Percentiles rank a stretch among this genome's conserved stretches.
Evolutionary conservation across 2,329 filamentous ascomycete species (phyloP).

Genomic region (Scleromitrula shiraiana): DNA sequence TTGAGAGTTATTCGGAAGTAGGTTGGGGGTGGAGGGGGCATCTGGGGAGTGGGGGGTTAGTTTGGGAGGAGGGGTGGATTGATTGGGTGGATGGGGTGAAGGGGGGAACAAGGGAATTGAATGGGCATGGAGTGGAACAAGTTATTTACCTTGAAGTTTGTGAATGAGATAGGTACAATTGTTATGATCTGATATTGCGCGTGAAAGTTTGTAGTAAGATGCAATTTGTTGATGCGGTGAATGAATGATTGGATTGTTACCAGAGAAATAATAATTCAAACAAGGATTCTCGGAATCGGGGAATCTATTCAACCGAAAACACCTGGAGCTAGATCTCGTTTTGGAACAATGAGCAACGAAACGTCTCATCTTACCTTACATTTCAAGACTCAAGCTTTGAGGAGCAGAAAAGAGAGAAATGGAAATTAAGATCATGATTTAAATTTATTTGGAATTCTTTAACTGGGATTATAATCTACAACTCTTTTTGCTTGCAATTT

Average conservation of each 20-base stretch:
- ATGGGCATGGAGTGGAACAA: neutral
- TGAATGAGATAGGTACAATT: too few relatives aligned
- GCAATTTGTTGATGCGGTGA: too few relatives aligned
- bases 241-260: too few relatives aligned
- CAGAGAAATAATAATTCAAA: constrained; percentile 5
- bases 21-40: constrained; percentile 37
- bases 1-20: constrained; percentile 68
- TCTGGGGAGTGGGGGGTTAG: neutral
- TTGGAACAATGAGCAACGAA: neutral
- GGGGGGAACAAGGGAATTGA: neutral
- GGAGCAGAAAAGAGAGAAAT: too few relatives aligned
- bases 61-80: neutral
- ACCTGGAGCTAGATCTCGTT: constrained; percentile 5
- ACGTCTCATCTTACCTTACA: neutral
- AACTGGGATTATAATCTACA: neutral
- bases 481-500: too few relatives aligned
- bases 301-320: constrained; percentile 1
- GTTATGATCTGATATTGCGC: too few relatives aligned
- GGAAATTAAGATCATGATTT: neutral
- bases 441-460: neutral
- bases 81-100: neutral
- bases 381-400: too few relatives aligned
- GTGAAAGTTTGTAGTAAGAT: too few relatives aligned
- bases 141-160: too few relatives aligned
- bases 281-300: constrained; percentile 5